These are phyloP conservation scores for Pythium biforme DNA, from an alignment of 352 stramenopile species.

Conservation along the genomic window DNA sequence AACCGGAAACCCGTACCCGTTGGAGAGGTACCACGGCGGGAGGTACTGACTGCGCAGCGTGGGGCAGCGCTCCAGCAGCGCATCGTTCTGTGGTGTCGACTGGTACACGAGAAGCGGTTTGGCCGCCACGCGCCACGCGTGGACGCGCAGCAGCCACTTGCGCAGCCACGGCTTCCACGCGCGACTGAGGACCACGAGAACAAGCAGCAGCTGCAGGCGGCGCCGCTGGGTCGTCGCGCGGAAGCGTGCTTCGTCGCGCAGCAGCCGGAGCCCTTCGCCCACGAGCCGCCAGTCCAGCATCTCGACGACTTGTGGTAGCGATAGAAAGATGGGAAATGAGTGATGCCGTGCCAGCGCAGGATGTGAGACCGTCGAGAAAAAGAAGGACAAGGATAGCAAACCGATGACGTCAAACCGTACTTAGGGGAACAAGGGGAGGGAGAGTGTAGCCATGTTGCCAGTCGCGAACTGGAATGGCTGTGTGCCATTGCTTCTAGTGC, in stretches of 20 bases:
- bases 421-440: background rate
- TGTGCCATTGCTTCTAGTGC: too few species aligned
- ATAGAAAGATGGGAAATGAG: background rate
- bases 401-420: conserved; percentile 9
- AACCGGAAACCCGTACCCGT: conserved; percentile 29
- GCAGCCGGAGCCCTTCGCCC: conserved; percentile 12
- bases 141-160: conserved; percentile 21
- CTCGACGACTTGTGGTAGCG: background rate
- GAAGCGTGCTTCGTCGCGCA: conserved; percentile 2
- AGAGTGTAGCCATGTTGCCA: conserved; percentile 20
- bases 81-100: conserved; percentile 34
- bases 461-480: background rate
- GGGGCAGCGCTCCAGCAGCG: conserved; percentile 36
- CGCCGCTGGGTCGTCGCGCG: conserved; percentile 9
- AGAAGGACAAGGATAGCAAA: background rate
- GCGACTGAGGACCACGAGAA: conserved; percentile 16
- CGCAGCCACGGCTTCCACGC: conserved; percentile 22
- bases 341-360: too few species aligned
- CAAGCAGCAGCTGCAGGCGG: conserved; percentile 14
- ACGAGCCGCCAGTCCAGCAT: conserved; percentile 23
- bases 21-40: conserved; percentile 59
- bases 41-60: conserved; percentile 48
- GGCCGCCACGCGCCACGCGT: conserved; percentile 36
- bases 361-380: too few species aligned
- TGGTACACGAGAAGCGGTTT: conserved; percentile 41